Base-by-base conservation (phyloP, 164 flowering plant genomes). In the Umbellularia californica region DNA sequence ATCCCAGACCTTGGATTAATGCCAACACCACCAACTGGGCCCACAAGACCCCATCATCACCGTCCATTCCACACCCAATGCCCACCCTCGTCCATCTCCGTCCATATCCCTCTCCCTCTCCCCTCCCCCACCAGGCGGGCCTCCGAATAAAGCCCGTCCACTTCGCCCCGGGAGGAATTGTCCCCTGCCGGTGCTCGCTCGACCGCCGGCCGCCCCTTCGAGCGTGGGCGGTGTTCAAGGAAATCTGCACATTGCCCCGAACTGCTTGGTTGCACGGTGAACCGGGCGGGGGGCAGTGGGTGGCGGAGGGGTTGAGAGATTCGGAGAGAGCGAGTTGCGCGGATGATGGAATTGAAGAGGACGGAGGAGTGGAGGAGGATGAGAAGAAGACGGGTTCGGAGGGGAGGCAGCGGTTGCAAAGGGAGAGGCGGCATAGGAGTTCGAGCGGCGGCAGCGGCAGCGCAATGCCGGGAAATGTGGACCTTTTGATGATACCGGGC, bases 401-500 rank as follows among this genome's bases (percentile, higher is more conserved):
- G 12, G 78, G 74, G 79, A 66, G 77, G 50, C 23, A 33, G 74
- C 80, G 77, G 82, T 52, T 82, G 74, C 83, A 72, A 70, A 83
- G 90, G 81, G 65, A 28, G 50, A 70, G 77, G 77, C 81, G 91
- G 80, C 87, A 80, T 65, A 88, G 80, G 70, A 69, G 70, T 64
- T 50, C 73, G 9, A 66, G 47, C 47, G 47, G 72, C 20, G 70
- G 72, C 14, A 71, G 75, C 2, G 50, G 50, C 10, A 41, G 50
- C 19, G 58, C 50, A 2, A 35, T 13, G 71, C 74, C 65, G 10
- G 88, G 83, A 41, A 88, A 80, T 71, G 90, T 91, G 2, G 99
- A 95, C 83, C 89, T 95, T 86, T 70, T 95, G 80, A 83, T 85
- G 23, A 92, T 95, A 79, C 99, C 99, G 0, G 99, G 99, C 0